Base-by-base conservation (phyloP, 2,329 filamentous ascomycete species). In the Pseudonectria foliicola region DNA sequence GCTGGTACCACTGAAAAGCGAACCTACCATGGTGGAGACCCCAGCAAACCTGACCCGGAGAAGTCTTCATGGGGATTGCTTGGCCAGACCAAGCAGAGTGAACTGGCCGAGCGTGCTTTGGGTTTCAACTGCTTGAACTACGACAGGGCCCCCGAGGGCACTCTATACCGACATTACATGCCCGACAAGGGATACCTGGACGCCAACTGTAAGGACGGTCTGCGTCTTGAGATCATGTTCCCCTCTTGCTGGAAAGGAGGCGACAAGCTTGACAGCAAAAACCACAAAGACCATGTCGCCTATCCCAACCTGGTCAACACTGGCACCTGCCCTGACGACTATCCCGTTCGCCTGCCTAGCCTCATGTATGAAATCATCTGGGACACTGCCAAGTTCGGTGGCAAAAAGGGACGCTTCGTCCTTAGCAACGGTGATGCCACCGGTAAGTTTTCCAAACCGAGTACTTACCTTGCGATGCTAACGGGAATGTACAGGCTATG, bases 41-140 rank as follows among this genome's bases (percentile, higher is more conserved):
- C 80, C 3, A 76, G 77, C 48, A 67, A 75, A 26, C 72, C 76
- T 15, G 76, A 81, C 45, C 69, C 76, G 3, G 63, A 64, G 41
- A 85, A 87, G 62, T 87, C 85, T 10, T 44, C 61, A 15, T 95
- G 89, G 89, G 61, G 61, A 15, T 55, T 61, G 2, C 64, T 77
- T 5, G 75, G 81, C 40, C 73, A 75, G 51, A 82, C 80, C 10
- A 61, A 55, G 30, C 88, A 94, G 65, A 59, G 62, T 12, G 75
- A 80, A 34, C 73, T 95, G 25, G 66, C 65, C 33, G 83, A 94
- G 67, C 87, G 89, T 42, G 86, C 89, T 8, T 51, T 95, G 18
- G 90, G 92, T 4, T 95, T 95, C 75, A 96, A 96, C 70, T 96
- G 92, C 63, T 66, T 98, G 41, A 81, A 96, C 74, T 95, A 95